A percentile compares a stretch with the other conserved stretches of the same genome.
Conservation (phyloP, 1,284 basidiomycete species). For the Cutaneotrichosporon mucoides region DNA sequence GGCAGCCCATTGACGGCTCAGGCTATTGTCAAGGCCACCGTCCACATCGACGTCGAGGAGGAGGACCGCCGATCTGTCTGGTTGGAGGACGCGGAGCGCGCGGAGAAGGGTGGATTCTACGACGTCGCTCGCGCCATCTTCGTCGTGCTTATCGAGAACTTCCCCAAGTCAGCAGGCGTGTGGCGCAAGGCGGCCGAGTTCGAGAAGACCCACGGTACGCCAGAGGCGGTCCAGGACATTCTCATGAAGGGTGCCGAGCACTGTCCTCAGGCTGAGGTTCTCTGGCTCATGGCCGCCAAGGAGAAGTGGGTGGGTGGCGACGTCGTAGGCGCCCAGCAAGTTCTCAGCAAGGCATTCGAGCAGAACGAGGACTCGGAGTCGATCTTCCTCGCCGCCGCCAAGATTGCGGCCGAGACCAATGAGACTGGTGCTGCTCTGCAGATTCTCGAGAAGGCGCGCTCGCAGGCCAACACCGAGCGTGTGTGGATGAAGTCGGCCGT, state of each 20-base stretch:
- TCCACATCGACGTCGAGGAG: constrained; percentile 92
- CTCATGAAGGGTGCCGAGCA: constrained; percentile 76
- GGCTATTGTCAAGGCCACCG: constrained; percentile 91
- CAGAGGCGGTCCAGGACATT: constrained; percentile 76
- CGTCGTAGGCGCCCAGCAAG: constrained; percentile 76
- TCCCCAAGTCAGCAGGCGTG: constrained; percentile 72
- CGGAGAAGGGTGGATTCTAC: constrained; percentile 68
- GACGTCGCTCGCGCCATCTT: constrained; percentile 82
- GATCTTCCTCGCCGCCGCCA: constrained; percentile 96
- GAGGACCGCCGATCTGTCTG: constrained; percentile 86
- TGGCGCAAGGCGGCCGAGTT: constrained; percentile 90
- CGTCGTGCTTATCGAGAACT: constrained; percentile 86
- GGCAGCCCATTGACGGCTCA: constrained; percentile 81
- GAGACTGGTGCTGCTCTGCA: constrained; percentile 79
- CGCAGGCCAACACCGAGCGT: constrained; percentile 82
- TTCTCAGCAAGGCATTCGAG: constrained; percentile 84
- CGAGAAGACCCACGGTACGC: constrained; percentile 81
- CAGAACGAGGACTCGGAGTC: constrained; percentile 95
- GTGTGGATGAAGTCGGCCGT: constrained; percentile 99
- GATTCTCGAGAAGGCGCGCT: constrained; percentile 79
- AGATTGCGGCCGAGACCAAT: constrained; percentile 90
- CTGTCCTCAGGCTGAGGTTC: constrained; percentile 88
- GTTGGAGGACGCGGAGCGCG: constrained; percentile 83
- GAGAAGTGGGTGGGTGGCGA: constrained; percentile 89
- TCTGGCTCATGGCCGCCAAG: constrained; percentile 97